Evolutionary conservation across 2,329 filamentous ascomycete genomes (phyloP), one percentile per base, ranked within the genome.

Genomic region (Ploettnerulaceae sp.): DNA sequence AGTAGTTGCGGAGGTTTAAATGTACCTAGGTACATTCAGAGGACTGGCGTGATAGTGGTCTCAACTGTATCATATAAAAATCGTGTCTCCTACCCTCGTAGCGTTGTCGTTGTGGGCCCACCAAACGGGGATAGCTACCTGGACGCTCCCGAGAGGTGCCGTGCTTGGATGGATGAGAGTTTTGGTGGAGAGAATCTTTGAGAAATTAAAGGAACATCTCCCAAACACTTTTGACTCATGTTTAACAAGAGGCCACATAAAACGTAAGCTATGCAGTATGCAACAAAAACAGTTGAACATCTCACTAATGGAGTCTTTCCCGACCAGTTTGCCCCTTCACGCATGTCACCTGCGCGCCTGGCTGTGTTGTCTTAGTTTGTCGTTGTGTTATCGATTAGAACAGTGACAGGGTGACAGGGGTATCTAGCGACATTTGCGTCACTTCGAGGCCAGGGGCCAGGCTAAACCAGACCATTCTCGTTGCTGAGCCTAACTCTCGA

Each of bases 1-100:
- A 58, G 41, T 46, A 47, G 33, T 42, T 33, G 6, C 25, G 20
- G 31, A 33, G 18, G 29, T 11, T 8, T 29, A n/a, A n/a, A n/a
- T n/a, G n/a, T n/a, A n/a, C n/a, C n/a, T n/a, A n/a, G n/a, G n/a
- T n/a, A n/a, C n/a, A n/a, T n/a, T n/a, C n/a, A n/a, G n/a, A n/a
- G n/a, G n/a, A n/a, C n/a, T n/a, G n/a, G n/a, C n/a, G n/a, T n/a
- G n/a, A n/a, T n/a, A n/a, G n/a, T n/a, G n/a, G n/a, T n/a, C n/a
- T n/a, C n/a, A n/a, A n/a, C n/a, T n/a, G n/a, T n/a, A n/a, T n/a
- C n/a, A n/a, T n/a, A n/a, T n/a, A n/a, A n/a, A n/a, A n/a, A 20
- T 18, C 14, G 5, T 22, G 3, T 26, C 7, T 39, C 24, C 9
- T 12, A 11, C 15, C 24, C 24, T 25, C 5, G 31, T 11, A n/a